phyloP scores from a whole-genome alignment of 441 rosid genomes.

The Manihot esculenta region DNA sequence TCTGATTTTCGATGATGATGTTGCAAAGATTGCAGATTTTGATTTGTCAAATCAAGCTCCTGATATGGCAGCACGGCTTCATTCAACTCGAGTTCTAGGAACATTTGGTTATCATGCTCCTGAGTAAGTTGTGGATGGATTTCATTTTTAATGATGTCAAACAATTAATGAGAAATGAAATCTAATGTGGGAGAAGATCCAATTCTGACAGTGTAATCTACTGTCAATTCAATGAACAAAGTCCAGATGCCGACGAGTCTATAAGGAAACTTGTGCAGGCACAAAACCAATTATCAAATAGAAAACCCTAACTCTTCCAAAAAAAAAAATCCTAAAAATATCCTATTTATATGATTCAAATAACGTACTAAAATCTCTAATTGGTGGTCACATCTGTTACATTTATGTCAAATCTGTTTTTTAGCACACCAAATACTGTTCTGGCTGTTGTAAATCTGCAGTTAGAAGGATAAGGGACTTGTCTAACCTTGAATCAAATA shows the following conservation, averaged over 20 bases:
- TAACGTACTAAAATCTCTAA: background rate
- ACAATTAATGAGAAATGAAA: background rate
- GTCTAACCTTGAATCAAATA: no score
- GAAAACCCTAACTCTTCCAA: background rate
- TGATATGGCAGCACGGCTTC: slow-evolving; percentile 99
- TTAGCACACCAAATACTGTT: slow-evolving; percentile 6
- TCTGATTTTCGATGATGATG: slow-evolving; percentile 85
- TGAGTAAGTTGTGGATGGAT: slow-evolving; percentile 61
- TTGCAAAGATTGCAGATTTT: slow-evolving; percentile 92
- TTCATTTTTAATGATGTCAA: background rate
- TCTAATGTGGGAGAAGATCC: background rate
- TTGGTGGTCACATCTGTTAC: background rate
- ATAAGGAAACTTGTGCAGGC: background rate
- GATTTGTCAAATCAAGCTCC: slow-evolving; percentile 95
- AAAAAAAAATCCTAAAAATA: background rate
- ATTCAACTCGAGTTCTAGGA: slow-evolving; percentile 94
- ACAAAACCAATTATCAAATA: no score
- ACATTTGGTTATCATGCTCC: slow-evolving; percentile 99
- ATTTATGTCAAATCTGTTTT: background rate
- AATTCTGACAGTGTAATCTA: background rate
- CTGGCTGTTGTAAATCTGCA: background rate
- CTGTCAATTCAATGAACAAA: background rate
- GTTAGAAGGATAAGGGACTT: slow-evolving; percentile 6
- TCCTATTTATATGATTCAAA: background rate
- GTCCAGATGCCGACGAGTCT: background rate